phyloP scores from a whole-genome alignment of 352 stramenopile genomes.

The Phytophthora ramorum region DNA sequence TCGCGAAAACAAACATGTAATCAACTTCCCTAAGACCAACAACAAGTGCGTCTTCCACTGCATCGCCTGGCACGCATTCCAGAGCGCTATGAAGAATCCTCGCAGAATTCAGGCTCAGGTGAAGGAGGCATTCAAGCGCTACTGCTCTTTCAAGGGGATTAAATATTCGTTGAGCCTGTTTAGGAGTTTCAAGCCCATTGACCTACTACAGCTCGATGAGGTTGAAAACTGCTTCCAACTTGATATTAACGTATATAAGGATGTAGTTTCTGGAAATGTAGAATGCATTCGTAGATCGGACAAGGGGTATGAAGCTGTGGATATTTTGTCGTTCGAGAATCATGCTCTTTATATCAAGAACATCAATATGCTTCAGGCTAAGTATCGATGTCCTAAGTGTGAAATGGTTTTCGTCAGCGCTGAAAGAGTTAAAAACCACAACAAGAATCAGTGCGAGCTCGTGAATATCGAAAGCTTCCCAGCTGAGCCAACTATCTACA shows the following conservation, averaged over 20 bases:
- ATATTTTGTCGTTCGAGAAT: no score
- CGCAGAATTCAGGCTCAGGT: conserved; percentile 11
- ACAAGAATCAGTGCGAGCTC: conserved; percentile 21
- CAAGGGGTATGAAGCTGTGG: no score
- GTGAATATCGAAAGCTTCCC: no score
- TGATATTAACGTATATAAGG: conserved; percentile 11
- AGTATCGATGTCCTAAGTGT: neutral
- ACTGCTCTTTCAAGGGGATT: conserved; percentile 13
- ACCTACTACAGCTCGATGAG: conserved; percentile 13
- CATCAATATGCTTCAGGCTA: neutral
- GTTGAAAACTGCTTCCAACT: conserved; percentile 16
- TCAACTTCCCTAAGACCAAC: neutral
- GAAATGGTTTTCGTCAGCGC: neutral
- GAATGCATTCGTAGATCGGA: no score
- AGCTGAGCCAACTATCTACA: no score
- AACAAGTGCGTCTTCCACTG: conserved; percentile 3
- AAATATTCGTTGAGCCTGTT: neutral
- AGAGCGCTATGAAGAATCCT: conserved; percentile 10
- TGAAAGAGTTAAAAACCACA: conserved; percentile 9
- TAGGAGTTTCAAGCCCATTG: conserved; percentile 9
- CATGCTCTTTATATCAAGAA: no score
- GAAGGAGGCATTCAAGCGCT: conserved; percentile 12
- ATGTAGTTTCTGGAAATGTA: conserved; percentile 6
- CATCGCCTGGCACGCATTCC: conserved; percentile 4
- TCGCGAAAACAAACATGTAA: neutral